phyloP scores from a whole-genome alignment of 1,139 yeast genomes.

The Hansenula sp. region DNA sequence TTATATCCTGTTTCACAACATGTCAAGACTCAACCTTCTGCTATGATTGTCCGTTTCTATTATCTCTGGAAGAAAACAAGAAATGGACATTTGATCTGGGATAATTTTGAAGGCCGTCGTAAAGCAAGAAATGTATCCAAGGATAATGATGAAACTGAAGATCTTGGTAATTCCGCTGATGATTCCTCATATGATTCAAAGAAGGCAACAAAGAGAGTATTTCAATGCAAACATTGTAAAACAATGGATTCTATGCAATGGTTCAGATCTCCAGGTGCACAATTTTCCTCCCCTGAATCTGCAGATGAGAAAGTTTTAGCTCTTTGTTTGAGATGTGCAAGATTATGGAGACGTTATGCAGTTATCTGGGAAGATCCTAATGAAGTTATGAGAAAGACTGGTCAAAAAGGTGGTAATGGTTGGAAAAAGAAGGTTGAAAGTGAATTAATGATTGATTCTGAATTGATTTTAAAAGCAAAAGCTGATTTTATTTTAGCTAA shows the following conservation, averaged over 20 bases:
- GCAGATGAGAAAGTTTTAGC: conserved; percentile 39
- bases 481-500: conserved; percentile 15
- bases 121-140: conserved; percentile 33
- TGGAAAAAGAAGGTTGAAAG: conserved; percentile 63
- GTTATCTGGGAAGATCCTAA: conserved; percentile 83
- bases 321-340: conserved; percentile 81
- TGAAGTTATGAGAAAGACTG: conserved; percentile 54
- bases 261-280: conserved; percentile 64
- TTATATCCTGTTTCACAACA: conserved; percentile 65
- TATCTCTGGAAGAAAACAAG: conserved; percentile 89
- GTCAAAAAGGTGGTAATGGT: conserved; percentile 40
- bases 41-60: conserved; percentile 80
- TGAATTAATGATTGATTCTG: conserved; percentile 68
- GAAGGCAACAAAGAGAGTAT: conserved; percentile 17
- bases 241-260: conserved; percentile 54
- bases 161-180: conserved; percentile 26
- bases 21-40: conserved; percentile 64
- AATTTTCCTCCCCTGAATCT: conserved; percentile 33
- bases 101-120: conserved; percentile 68
- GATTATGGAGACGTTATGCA: conserved; percentile 88
- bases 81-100: conserved; percentile 78
- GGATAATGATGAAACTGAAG: conserved; percentile 34
- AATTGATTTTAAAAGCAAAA: conserved; percentile 49
- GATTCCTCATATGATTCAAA: conserved; percentile 36
- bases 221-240: conserved; percentile 50